These are phyloP conservation scores for Pseudogymnoascus sp. DNA, from an alignment of 2,329 filamentous ascomycete species.

Conservation along the genomic window DNA sequence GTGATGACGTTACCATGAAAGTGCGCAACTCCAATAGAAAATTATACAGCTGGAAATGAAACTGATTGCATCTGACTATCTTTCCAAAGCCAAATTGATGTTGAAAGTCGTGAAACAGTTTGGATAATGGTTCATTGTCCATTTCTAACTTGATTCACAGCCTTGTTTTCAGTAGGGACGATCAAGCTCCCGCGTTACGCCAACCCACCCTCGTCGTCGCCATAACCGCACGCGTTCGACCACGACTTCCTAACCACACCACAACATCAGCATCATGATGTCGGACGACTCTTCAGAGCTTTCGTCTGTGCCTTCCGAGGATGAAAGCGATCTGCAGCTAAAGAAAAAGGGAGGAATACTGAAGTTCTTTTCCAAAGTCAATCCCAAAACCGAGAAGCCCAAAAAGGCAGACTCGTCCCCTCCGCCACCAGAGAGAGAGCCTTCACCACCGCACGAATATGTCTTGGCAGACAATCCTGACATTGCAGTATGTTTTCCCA, in stretches of 20 bases:
- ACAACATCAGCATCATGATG: conserved; percentile 27
- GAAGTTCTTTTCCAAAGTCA: conserved; percentile 56
- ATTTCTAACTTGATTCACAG: not conserved
- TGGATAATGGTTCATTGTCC: not conserved
- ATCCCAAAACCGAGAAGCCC: conserved; percentile 34
- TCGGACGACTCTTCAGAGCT: conserved; percentile 59
- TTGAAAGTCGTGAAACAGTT: conserved; percentile 2
- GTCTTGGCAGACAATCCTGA: conserved; percentile 84
- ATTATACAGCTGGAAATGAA: not conserved
- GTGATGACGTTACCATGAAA: conserved; percentile 7
- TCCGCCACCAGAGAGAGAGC: conserved; percentile 68
- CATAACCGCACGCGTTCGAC: not conserved
- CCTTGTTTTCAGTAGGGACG: not conserved
- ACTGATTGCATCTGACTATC: not conserved
- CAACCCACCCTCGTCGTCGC: not conserved
- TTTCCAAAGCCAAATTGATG: conserved; percentile 1
- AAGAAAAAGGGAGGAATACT: conserved; percentile 52
- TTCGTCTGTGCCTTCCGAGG: conserved; percentile 50
- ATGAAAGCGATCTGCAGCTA: conserved; percentile 44
- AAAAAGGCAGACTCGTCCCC: conserved; percentile 50
- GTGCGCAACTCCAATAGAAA: conserved; percentile 2
- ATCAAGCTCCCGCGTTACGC: not conserved
- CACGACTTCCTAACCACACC: conserved; percentile 10
- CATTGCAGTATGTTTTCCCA: conserved; percentile 68
- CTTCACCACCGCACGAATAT: conserved; percentile 85